Base-by-base conservation (phyloP, 208 protist species). In the Herpetomonas samuelpessoai region DNA sequence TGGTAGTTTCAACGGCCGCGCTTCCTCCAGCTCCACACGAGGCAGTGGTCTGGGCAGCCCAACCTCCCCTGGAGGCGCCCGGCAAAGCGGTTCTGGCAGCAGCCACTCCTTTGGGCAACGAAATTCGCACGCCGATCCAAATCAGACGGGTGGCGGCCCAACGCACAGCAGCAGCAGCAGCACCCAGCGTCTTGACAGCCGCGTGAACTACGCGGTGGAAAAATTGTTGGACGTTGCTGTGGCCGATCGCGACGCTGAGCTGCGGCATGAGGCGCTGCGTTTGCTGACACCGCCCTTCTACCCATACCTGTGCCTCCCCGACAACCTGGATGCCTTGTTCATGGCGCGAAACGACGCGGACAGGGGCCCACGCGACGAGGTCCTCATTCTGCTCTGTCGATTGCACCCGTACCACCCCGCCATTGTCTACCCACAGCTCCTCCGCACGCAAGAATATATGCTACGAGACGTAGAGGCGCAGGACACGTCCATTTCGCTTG, bases 191-290 rank as follows among this genome's bases (percentile, higher is more conserved):
- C 61, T 91, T 2, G 68, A 92, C 59, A 74, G 55, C 57, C 65
- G 60, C 14, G 84, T 95, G 22, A 82, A 65, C 38, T 65, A 76
- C 48, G 78, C 88, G 18, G 83, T 92, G 50, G 85, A 86, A 69
- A 76, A 74, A 4, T 68, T 95, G 35, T 67, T 96, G 2, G 89
- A 96, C 52, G 86, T 92, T 0, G 89, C 86, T 0, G 86, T 96
- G 25, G 79, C 81, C 3, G 89, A 96, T 51, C 66, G 76, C 2
- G 73, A 86, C 48, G 57, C 77, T 3, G 71, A 81, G n/a, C 60
- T 96, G 18, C 85, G 89, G 1, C 69, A 86, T n/a, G 57, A 70
- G 47, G 80, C 80, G 0, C 55, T 96, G 46, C 72, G 74, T 54
- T 71, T 72, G n/a, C 53, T 96, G 0, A 72, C 79, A 1, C 57